Base-by-base conservation (phyloP, 306 rosid species). In the Lablab purpureus region DNA sequence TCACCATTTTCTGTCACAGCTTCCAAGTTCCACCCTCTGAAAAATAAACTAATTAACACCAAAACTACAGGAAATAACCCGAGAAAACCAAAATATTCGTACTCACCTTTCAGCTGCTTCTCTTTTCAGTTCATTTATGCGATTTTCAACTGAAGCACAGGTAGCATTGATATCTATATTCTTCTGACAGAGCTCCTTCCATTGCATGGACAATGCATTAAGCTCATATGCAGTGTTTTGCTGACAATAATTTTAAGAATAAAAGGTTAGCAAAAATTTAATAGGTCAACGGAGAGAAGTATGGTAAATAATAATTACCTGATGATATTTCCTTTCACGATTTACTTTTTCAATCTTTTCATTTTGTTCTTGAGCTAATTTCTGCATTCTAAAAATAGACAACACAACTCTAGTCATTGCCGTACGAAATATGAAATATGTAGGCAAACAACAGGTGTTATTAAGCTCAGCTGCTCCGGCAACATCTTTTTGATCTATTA, bases 191-290 rank as follows among this genome's bases (percentile, higher is more conserved):
- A 92, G 98, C 46, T 95, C 98, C 64, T 73, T 91, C 98, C 97
- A 95, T 88, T 95, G 99, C 1, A 85, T 84, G 87, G 93, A 87
- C 85, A 92, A 75, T 34, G 97, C 97, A 90, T 81, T 89, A 80
- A 95, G 98, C 92, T 95, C 99, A 74, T 85, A 87, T 2, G 98
- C 96, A 40, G 98, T 91, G 74, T 84, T 95, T 93, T 90, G 97
- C 98, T 95, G 93, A 77, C 66, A 79, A 81, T 32, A 66, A 72
- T 80, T 36, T 19, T 36, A 10, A 32, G 21, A 15, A 21, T 78
- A 45, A 78, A 70, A 8, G 62, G 51, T 63, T 46, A 40, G 27
- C 46, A 62, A 19, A 49, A 19, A 43, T 79, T 67, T 45, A 65
- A 83, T 27, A 79, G 58, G 45, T 25, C 37, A 55, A 78, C 37